Percentiles rank a stretch among this genome's conserved stretches.
Conservation (phyloP, 2,329 filamentous ascomycete genomes). For the Epichloe sp. region DNA sequence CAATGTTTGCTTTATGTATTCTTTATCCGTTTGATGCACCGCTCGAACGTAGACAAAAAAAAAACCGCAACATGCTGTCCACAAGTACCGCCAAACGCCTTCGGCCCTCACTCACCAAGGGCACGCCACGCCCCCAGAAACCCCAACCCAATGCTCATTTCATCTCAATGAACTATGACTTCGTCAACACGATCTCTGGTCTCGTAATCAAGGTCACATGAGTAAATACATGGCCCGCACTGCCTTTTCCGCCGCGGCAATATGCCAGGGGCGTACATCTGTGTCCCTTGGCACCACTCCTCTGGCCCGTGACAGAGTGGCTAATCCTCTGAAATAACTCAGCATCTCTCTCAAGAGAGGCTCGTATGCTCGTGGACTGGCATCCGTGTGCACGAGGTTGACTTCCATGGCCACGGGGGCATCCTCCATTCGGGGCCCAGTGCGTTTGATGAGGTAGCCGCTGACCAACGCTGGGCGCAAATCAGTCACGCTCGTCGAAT, state of each 20-base stretch:
- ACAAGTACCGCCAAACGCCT: not conserved
- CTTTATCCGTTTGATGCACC: not conserved
- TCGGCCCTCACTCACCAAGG: not conserved
- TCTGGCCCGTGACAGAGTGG: slow-evolving; percentile 53
- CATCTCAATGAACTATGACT: not conserved
- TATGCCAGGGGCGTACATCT: slow-evolving; percentile 64
- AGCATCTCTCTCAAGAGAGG: slow-evolving; percentile 57
- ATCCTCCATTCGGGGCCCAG: slow-evolving; percentile 41
- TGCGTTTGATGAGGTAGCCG: slow-evolving; percentile 53
- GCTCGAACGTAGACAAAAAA: not conserved
- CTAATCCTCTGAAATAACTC: slow-evolving; percentile 53
- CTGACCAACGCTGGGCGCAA: slow-evolving; percentile 45
- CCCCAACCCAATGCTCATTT: not conserved
- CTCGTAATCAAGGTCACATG: slow-evolving; percentile 32
- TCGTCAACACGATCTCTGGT: slow-evolving; percentile 8
- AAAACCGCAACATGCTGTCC: not conserved
- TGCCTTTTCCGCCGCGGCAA: slow-evolving; percentile 58
- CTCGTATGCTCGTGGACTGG: slow-evolving; percentile 42
- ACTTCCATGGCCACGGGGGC: slow-evolving; percentile 49
- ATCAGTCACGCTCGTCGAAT: slow-evolving; percentile 41
- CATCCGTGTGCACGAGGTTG: slow-evolving; percentile 47
- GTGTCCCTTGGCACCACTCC: slow-evolving; percentile 45
- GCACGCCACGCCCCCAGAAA: not conserved
- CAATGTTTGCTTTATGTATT: not conserved
- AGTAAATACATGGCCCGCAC: slow-evolving; percentile 51